Evolutionary conservation across 345 rosid species (phyloP), one percentile per base, ranked within the genome.

Genomic region (Eucalyptus curtisii): DNA sequence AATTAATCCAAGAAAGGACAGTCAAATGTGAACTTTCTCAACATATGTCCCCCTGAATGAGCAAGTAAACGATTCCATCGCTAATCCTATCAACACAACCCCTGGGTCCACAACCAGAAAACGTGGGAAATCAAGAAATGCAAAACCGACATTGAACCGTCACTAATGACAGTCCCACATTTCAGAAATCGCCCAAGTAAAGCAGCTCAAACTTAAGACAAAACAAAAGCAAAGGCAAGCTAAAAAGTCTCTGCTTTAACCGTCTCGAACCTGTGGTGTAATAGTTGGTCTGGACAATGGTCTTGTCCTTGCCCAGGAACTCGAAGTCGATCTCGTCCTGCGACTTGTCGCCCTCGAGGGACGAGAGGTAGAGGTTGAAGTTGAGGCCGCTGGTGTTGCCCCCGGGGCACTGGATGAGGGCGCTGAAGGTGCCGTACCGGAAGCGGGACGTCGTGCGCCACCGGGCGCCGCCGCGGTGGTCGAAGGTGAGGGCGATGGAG

Each of bases 261-360:
- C 13, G 30, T 20, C 47, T 50, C 85, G 44, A 47, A 92, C 95
- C 96, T 88, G 92, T n/a, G 42, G 95, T 92, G 91, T 85, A 94
- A 86, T 88, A 92, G 80, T 95, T 95, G 87, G 95, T 94, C 88
- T 94, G 94, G 22, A 93, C 90, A 15, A 91, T 90, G 85, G 92
- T 91, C 87, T 86, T 91, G 91, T 94, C 94, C 87, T 93, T 95
- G 90, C 96, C 97, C 0, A 95, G 90, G 92, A 95, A 95, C 90
- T 94, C 97, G 86, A 95, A 94, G 90, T 95, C 97, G 89, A 95
- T 94, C 93, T 93, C 96, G 87, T 94, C 95, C 59, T 94, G 95
- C 87, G 95, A 92, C 90, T 92, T 92, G 90, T 95, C 93, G 31
- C 95, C 96, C n/a, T 95, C 96, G 37, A 95, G 93, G 31, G 96